Conservation (phyloP, 768 basidiomycete genomes). For the Boletus fagicola region DNA sequence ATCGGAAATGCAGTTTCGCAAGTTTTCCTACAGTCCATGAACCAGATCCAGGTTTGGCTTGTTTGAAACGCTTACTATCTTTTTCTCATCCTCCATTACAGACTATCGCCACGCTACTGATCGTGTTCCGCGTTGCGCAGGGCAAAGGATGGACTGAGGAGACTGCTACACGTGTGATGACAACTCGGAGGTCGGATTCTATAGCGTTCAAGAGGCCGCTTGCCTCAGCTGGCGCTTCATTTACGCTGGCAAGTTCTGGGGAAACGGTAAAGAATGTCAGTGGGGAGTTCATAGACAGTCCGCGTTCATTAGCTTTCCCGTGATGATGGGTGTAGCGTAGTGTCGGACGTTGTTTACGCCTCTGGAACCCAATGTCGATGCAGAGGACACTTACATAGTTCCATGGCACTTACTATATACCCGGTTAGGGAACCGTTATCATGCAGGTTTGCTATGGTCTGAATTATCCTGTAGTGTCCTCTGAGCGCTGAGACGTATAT, state of each 20-base stretch:
- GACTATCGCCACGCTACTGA: not conserved
- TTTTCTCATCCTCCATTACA: not conserved
- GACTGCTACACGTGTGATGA: conserved; percentile 1
- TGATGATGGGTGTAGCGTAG: not conserved
- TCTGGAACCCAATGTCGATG: no score
- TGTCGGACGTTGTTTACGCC: not conserved
- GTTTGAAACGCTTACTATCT: not conserved
- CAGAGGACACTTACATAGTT: no score
- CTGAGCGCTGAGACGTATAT: not conserved
- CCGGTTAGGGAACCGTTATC: no score
- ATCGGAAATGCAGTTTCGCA: conserved; percentile 23
- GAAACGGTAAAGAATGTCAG: not conserved
- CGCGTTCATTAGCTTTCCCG: no score
- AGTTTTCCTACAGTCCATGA: conserved; percentile 29
- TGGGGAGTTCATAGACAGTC: no score
- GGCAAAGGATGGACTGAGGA: conserved; percentile 8
- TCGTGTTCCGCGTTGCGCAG: conserved; percentile 4
- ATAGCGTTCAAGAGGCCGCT: not conserved
- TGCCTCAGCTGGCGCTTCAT: not conserved
- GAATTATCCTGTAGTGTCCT: not conserved
- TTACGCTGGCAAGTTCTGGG: conserved; percentile 1
- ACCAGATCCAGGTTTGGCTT: conserved; percentile 28
- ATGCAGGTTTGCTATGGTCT: not conserved
- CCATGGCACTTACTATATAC: no score
- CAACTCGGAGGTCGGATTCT: not conserved